Evolutionary conservation across 306 rosid species (phyloP).

Genomic region (Vachellia pachyceras): DNA sequence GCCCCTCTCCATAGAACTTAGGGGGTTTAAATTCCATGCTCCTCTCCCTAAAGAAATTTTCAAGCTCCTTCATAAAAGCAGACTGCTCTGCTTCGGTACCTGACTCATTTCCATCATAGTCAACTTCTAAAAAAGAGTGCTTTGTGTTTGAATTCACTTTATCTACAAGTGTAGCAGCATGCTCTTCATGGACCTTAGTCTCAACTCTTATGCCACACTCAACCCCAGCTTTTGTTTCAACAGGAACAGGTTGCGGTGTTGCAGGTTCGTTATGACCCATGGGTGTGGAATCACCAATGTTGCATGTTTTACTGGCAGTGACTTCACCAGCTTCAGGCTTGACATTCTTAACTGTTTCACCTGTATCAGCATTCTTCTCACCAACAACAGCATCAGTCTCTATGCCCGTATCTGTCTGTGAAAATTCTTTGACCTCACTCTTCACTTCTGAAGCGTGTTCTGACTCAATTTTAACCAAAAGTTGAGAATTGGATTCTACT

Average conservation of each 20-base stretch:
- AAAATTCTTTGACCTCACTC: slow-evolving; percentile 43
- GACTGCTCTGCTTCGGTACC: slow-evolving; percentile 94
- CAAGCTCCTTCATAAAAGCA: slow-evolving; percentile 87
- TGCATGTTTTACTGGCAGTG: slow-evolving; percentile 39
- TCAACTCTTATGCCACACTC: slow-evolving; percentile 46
- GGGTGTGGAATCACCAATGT: slow-evolving; percentile 37
- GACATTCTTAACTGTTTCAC: slow-evolving; percentile 41
- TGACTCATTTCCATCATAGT: slow-evolving; percentile 80
- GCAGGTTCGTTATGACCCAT: slow-evolving; percentile 44
- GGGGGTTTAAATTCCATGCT: slow-evolving; percentile 94
- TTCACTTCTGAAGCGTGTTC: slow-evolving; percentile 40
- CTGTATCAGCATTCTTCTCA: slow-evolving; percentile 39
- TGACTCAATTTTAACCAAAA: slow-evolving; percentile 41
- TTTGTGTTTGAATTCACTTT: slow-evolving; percentile 61
- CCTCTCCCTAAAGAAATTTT: slow-evolving; percentile 86
- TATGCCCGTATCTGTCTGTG: slow-evolving; percentile 29
- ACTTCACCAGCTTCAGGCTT: slow-evolving; percentile 58
- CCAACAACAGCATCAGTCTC: slow-evolving; percentile 27
- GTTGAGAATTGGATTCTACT: slow-evolving; percentile 36
- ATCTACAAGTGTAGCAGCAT: slow-evolving; percentile 48
- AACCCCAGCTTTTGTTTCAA: slow-evolving; percentile 45
- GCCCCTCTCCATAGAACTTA: slow-evolving; percentile 93
- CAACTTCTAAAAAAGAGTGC: slow-evolving; percentile 63
- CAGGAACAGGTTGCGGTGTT: slow-evolving; percentile 43
- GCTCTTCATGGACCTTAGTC: slow-evolving; percentile 56